A percentile compares a stretch with the other conserved stretches of the same genome.
These are phyloP conservation scores for Didymella sp. DNA, from an alignment of 2,329 filamentous ascomycete species.

Conservation along the genomic window DNA sequence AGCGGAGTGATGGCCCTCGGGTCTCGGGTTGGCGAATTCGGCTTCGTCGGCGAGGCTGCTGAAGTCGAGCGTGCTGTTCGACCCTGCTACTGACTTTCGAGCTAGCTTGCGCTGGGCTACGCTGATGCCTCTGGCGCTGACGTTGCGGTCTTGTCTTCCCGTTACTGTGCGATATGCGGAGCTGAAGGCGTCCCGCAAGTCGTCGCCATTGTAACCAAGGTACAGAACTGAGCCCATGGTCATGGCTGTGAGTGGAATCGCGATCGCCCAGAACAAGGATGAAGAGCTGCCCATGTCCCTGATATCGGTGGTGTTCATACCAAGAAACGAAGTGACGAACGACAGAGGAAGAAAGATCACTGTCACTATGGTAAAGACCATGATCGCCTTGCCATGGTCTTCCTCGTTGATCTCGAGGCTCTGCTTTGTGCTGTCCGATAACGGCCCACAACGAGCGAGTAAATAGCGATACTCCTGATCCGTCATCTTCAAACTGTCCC, in stretches of 20 bases:
- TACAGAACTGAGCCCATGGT: constrained; percentile 36
- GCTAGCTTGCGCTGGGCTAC: constrained; percentile 38
- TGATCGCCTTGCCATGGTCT: constrained; percentile 53
- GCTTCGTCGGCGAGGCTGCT: constrained; percentile 30
- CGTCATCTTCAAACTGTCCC: constrained; percentile 28
- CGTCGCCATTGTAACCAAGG: constrained; percentile 42
- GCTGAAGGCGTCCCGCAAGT: constrained; percentile 26
- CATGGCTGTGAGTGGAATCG: constrained; percentile 37
- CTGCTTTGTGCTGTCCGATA: constrained; percentile 45
- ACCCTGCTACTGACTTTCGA: constrained; percentile 9
- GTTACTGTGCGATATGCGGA: constrained; percentile 23
- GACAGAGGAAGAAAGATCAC: constrained; percentile 55
- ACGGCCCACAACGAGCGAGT: constrained; percentile 35
- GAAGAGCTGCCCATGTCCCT: constrained; percentile 51
- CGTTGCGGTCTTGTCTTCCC: constrained; percentile 28
- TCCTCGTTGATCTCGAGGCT: constrained; percentile 47
- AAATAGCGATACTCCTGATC: constrained; percentile 37
- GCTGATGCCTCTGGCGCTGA: constrained; percentile 29
- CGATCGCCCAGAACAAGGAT: constrained; percentile 50
- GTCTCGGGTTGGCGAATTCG: constrained; percentile 31
- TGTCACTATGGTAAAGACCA: constrained; percentile 55
- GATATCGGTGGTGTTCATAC: constrained; percentile 53
- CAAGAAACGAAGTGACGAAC: constrained; percentile 54
- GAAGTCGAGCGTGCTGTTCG: constrained; percentile 23
- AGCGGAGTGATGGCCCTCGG: constrained; percentile 1